Percentiles rank a stretch among this genome's conserved stretches.
Evolutionary conservation across 2,329 filamentous ascomycete genomes (phyloP).

Genomic region (Cladosporium colombiae): DNA sequence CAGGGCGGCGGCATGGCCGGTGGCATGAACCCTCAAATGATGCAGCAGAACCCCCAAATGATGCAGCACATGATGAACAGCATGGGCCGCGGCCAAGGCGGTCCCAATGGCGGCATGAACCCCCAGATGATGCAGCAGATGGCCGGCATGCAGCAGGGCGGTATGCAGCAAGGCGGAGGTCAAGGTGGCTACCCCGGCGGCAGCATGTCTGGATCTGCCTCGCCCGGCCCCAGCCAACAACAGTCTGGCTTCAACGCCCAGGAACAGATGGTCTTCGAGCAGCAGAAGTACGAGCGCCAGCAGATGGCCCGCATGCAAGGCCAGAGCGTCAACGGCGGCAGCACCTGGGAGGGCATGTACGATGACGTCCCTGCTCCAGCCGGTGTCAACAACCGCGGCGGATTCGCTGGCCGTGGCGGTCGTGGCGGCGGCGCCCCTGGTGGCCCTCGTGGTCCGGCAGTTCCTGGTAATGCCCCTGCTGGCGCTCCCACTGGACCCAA

Average conservation of each 20-base stretch:
- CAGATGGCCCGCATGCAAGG: slow-evolving; percentile 56
- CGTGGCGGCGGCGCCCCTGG: slow-evolving; percentile 34
- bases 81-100: slow-evolving; percentile 30
- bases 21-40: slow-evolving; percentile 58
- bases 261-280: slow-evolving; percentile 74
- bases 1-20: slow-evolving; percentile 35
- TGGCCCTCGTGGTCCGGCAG: slow-evolving; percentile 22
- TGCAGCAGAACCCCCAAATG: slow-evolving; percentile 39
- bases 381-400: slow-evolving; percentile 42
- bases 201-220: slow-evolving; percentile 33
- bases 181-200: slow-evolving; percentile 42
- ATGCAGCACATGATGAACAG: slow-evolving; percentile 45
- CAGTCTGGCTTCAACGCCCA: slow-evolving; percentile 61
- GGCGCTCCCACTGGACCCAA: slow-evolving; percentile 93
- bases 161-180: slow-evolving; percentile 50
- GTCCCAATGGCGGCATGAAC: slow-evolving; percentile 27
- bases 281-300: slow-evolving; percentile 76
- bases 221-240: slow-evolving; percentile 23
- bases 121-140: slow-evolving; percentile 62
- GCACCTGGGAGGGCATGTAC: slow-evolving; percentile 96
- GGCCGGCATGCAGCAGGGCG: slow-evolving; percentile 48
- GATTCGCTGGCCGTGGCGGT: slow-evolving; percentile 48
- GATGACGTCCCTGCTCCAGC: slow-evolving; percentile 88
- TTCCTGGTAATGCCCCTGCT: slow-evolving; percentile 59
- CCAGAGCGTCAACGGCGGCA: slow-evolving; percentile 47